A percentile compares a stretch with the other conserved stretches of the same genome.
Conservation (phyloP, 2,329 filamentous ascomycete species). For the Diaporthe nobilis region DNA sequence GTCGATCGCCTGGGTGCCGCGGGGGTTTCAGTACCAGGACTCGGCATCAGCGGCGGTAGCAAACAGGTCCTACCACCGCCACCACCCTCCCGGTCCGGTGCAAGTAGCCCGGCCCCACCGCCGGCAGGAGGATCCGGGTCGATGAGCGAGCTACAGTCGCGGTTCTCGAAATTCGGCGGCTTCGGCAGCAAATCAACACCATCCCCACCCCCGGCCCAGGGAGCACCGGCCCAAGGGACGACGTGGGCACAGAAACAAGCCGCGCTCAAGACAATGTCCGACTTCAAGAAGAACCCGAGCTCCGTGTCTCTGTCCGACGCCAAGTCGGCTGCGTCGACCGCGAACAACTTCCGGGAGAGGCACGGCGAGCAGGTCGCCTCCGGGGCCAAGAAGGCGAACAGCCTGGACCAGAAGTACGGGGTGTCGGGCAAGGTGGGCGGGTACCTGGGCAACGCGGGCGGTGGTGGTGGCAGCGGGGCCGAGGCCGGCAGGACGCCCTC, state of each 20-base stretch:
- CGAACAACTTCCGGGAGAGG: slow-evolving; percentile 78
- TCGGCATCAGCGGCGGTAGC: slow-evolving; percentile 70
- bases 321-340: slow-evolving; percentile 70
- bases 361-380: slow-evolving; percentile 77
- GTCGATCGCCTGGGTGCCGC: slow-evolving; percentile 77
- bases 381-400: slow-evolving; percentile 70
- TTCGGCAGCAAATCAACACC: slow-evolving; percentile 41
- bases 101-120: slow-evolving; percentile 34
- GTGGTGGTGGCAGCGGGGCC: slow-evolving; percentile 11
- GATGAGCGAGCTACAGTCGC: slow-evolving; percentile 76
- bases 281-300: slow-evolving; percentile 72
- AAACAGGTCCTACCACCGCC: slow-evolving; percentile 46
- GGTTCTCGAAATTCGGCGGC: slow-evolving; percentile 69
- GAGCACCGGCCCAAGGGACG: slow-evolving; percentile 63
- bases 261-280: slow-evolving; percentile 72
- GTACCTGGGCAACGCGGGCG: slow-evolving; percentile 40
- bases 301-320: slow-evolving; percentile 73
- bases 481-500: slow-evolving; percentile 2
- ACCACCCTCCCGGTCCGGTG: slow-evolving; percentile 38
- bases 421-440: slow-evolving; percentile 57
- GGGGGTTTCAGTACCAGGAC: slow-evolving; percentile 82
- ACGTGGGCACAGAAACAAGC: slow-evolving; percentile 76
- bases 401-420: slow-evolving; percentile 74
- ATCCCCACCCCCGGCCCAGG: slow-evolving; percentile 44
- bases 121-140: slow-evolving; percentile 43